Evolutionary conservation across 805 yeast genomes (phyloP).

Genomic region (Brettanomyces custersianus): DNA sequence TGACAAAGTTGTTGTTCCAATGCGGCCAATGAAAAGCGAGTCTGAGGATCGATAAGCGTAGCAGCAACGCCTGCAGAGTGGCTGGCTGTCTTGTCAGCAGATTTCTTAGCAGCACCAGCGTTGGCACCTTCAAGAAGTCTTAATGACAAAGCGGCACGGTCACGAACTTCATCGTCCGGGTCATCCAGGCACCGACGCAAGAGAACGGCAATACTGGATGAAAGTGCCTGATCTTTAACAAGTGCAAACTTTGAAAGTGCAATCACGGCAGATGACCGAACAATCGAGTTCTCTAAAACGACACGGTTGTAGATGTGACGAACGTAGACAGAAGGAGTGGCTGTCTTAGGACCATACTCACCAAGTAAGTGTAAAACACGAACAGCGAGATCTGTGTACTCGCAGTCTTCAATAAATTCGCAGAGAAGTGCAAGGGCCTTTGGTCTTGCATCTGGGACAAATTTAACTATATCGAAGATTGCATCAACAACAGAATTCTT

Average conservation of each 20-base stretch:
- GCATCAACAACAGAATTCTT: slow-evolving; percentile 89
- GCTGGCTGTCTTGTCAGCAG: not conserved
- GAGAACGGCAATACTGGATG: slow-evolving; percentile 62
- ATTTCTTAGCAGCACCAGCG: slow-evolving; percentile 3
- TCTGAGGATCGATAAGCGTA: slow-evolving; percentile 59
- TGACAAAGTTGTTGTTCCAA: slow-evolving; percentile 70
- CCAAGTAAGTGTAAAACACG: slow-evolving; percentile 88
- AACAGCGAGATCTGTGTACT: slow-evolving; percentile 88
- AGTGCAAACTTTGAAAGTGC: slow-evolving; percentile 88
- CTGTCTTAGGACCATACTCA: slow-evolving; percentile 83
- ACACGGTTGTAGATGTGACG: slow-evolving; percentile 96
- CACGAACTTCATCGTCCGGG: slow-evolving; percentile 94
- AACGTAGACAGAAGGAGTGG: slow-evolving; percentile 82
- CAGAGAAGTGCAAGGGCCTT: slow-evolving; percentile 80
- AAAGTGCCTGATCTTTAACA: slow-evolving; percentile 58
- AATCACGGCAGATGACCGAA: slow-evolving; percentile 91
- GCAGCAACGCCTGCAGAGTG: slow-evolving; percentile 31
- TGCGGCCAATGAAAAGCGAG: slow-evolving; percentile 62
- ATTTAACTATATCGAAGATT: slow-evolving; percentile 80
- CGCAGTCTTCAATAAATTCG: slow-evolving; percentile 98
- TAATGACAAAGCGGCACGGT: slow-evolving; percentile 85
- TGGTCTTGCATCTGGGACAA: slow-evolving; percentile 76
- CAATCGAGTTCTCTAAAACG: slow-evolving; percentile 89
- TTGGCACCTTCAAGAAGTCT: slow-evolving; percentile 36
- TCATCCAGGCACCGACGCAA: slow-evolving; percentile 80